A percentile compares a stretch with the other conserved stretches of the same genome.
These are phyloP conservation scores for Solanum paucissectum DNA, from an alignment of 257 asterid species.

Conservation along the genomic window DNA sequence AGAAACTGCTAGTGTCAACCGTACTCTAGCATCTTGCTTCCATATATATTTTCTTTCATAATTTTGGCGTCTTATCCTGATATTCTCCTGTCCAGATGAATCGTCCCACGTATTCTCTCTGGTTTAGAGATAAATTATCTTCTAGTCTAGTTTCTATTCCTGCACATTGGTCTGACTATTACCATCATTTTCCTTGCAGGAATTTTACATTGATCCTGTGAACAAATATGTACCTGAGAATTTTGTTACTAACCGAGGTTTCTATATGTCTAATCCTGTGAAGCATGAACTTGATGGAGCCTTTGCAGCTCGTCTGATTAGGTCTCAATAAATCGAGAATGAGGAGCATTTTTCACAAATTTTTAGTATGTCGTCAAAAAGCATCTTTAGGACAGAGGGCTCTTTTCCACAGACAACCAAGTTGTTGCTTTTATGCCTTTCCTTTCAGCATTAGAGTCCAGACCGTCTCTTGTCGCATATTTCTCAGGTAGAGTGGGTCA, in stretches of 20 bases:
- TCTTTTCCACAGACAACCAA: neutral
- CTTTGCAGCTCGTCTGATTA: slow-evolving; percentile 88
- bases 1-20: neutral
- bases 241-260: slow-evolving; percentile 51
- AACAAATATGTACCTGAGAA: slow-evolving; percentile 39
- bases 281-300: slow-evolving; percentile 85
- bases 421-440: neutral
- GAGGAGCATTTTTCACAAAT: neutral
- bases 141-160: neutral
- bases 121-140: neutral
- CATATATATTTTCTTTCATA: neutral
- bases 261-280: slow-evolving; percentile 62
- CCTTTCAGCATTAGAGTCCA: neutral
- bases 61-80: neutral
- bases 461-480: neutral
- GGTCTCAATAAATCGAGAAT: slow-evolving; percentile 17
- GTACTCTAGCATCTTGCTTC: neutral
- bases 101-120: neutral
- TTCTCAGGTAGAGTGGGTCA: neutral
- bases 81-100: neutral
- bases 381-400: neutral
- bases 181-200: slow-evolving; percentile 31
- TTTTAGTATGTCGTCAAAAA: neutral
- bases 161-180: neutral
- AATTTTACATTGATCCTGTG: slow-evolving; percentile 50